Evolutionary conservation across 495 filamentous ascomycete species (phyloP).

Genomic region (Elaphomyces granulatus): DNA sequence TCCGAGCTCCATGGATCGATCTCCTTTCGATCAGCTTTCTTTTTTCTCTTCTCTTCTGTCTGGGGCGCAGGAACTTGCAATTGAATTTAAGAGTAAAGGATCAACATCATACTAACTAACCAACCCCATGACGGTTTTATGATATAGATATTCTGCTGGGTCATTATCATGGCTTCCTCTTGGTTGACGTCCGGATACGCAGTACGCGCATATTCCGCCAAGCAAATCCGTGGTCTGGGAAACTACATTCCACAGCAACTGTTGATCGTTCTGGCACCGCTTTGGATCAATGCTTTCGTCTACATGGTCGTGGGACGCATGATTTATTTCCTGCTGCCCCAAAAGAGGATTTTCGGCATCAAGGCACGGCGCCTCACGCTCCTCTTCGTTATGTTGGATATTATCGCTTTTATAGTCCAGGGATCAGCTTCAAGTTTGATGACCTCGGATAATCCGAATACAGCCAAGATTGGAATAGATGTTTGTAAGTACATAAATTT

Average conservation of each 20-base stretch:
- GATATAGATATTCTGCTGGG: constrained; percentile 41
- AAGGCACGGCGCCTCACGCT: constrained; percentile 34
- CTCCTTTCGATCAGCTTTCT: no score
- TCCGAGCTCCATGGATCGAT: no score
- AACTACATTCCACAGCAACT: constrained; percentile 6
- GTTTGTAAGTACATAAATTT: constrained; percentile 47
- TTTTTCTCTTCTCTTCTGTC: no score
- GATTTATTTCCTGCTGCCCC: constrained; percentile 42
- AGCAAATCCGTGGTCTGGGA: constrained; percentile 5
- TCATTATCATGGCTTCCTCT: constrained; percentile 34
- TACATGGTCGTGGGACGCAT: constrained; percentile 56
- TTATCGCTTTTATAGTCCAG: constrained; percentile 51
- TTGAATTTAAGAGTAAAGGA: no score
- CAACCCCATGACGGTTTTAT: no score
- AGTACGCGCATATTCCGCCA: no score
- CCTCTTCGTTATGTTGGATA: constrained; percentile 50
- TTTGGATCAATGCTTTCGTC: constrained; percentile 53
- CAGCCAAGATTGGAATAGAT: constrained; percentile 31
- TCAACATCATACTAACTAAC: no score
- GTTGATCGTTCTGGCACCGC: constrained; percentile 21
- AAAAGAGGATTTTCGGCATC: constrained; percentile 32
- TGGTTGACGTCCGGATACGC: no score
- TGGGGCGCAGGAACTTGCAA: no score
- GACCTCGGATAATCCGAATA: constrained; percentile 5
- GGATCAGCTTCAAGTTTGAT: constrained; percentile 34